Evolutionary conservation across 208 protist genomes (phyloP).

Genomic region (Blechomonas ayalai): DNA sequence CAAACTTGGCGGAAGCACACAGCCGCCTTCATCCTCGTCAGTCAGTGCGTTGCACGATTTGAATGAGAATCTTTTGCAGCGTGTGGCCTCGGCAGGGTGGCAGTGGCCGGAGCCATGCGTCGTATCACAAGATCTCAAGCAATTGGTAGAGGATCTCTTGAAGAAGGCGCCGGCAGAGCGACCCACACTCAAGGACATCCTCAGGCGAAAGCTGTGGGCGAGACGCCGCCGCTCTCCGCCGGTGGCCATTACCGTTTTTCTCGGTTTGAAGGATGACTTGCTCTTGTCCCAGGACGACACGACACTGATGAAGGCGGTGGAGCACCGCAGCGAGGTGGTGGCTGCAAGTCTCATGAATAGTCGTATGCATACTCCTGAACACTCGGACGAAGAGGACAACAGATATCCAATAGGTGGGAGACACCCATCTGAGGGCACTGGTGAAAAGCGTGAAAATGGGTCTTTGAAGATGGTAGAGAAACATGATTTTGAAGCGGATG

Average conservation of each 20-base stretch:
- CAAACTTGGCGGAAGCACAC: background rate
- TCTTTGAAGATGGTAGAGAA: constrained; percentile 73
- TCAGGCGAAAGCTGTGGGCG: constrained; percentile 57
- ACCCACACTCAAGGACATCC: constrained; percentile 52
- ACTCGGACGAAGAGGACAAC: constrained; percentile 2
- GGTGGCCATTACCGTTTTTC: constrained; percentile 49
- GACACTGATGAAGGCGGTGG: constrained; percentile 66
- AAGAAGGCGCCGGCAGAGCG: constrained; percentile 40
- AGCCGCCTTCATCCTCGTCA: background rate
- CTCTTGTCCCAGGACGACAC: constrained; percentile 73
- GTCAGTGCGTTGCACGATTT: constrained; percentile 11
- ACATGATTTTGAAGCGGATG: constrained; percentile 44
- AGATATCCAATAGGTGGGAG: too few species aligned
- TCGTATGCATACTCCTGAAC: constrained; percentile 24
- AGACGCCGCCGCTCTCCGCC: constrained; percentile 66
- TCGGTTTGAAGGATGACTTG: constrained; percentile 83
- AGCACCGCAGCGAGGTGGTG: constrained; percentile 74
- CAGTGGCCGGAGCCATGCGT: constrained; percentile 55
- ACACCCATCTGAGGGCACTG: background rate
- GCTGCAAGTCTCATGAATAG: constrained; percentile 51
- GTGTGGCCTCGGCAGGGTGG: constrained; percentile 70
- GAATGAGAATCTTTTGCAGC: constrained; percentile 56
- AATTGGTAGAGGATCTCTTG: constrained; percentile 66
- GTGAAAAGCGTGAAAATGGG: background rate
- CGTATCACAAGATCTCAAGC: constrained; percentile 49